These are phyloP conservation scores for Rhododendron ovatum DNA, from an alignment of 148 eudicot species.

Conservation along the genomic window DNA sequence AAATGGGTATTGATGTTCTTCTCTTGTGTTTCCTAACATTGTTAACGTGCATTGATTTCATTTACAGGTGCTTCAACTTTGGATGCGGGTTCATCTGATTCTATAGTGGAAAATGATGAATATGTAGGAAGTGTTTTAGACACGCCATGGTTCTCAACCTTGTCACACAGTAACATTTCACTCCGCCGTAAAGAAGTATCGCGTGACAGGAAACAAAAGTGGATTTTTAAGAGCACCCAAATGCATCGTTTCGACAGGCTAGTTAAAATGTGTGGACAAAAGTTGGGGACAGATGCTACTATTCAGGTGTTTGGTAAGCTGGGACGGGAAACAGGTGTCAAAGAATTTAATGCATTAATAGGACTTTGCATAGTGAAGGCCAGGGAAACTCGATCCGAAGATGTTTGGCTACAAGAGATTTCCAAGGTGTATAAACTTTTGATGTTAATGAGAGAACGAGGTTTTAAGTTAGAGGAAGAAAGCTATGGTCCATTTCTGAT, in stretches of 20 bases:
- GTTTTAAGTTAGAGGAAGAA: slow-evolving; percentile 64
- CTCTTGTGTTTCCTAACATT: neutral
- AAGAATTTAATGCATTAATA: slow-evolving; percentile 65
- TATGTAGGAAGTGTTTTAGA: slow-evolving; percentile 18
- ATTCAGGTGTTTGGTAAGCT: slow-evolving; percentile 49
- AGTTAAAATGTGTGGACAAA: slow-evolving; percentile 46
- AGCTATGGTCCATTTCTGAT: slow-evolving; percentile 73
- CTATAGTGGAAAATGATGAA: slow-evolving; percentile 15
- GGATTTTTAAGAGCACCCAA: slow-evolving; percentile 58
- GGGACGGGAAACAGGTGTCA: slow-evolving; percentile 68
- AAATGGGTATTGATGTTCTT: neutral
- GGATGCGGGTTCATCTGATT: slow-evolving; percentile 17
- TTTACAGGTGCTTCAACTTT: slow-evolving; percentile 21
- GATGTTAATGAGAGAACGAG: slow-evolving; percentile 56
- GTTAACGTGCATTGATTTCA: neutral
- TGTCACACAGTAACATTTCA: slow-evolving; percentile 24
- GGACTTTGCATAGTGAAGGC: slow-evolving; percentile 55
- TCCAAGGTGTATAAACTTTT: slow-evolving; percentile 54
- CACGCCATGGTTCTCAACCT: slow-evolving; percentile 33
- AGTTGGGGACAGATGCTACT: slow-evolving; percentile 58
- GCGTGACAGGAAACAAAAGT: slow-evolving; percentile 65
- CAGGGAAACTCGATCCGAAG: slow-evolving; percentile 57
- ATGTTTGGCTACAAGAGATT: slow-evolving; percentile 35
- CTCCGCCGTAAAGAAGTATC: slow-evolving; percentile 47
- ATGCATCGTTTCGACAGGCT: slow-evolving; percentile 37